These are phyloP conservation scores for Claviceps africana DNA, from an alignment of 2,329 filamentous ascomycete species.

Conservation along the genomic window DNA sequence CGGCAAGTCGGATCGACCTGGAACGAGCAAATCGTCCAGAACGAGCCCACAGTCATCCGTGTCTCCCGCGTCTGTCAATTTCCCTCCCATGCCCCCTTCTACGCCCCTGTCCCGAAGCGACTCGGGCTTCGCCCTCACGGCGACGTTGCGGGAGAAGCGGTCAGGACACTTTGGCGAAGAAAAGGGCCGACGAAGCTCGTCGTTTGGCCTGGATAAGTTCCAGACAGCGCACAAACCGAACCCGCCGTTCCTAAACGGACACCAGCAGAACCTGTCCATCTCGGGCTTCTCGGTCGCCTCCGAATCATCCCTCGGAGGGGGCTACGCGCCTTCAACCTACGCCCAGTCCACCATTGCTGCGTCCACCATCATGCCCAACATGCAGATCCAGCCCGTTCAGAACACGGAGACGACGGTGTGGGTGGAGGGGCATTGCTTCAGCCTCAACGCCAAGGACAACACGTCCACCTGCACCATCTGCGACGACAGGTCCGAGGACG, in stretches of 20 bases:
- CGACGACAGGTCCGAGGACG: conserved; percentile 56
- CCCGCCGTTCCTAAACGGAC: conserved; percentile 57
- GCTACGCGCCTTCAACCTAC: conserved; percentile 72
- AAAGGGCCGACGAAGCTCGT: conserved; percentile 76
- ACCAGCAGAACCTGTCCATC: conserved; percentile 44
- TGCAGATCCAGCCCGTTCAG: conserved; percentile 63
- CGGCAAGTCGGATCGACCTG: conserved; percentile 58
- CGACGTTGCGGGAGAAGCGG: conserved; percentile 81
- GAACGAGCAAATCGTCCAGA: conserved; percentile 52
- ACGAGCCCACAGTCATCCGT: conserved; percentile 50
- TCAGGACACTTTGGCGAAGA: conserved; percentile 81
- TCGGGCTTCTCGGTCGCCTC: conserved; percentile 48
- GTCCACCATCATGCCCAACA: conserved; percentile 75
- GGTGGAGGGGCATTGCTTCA: conserved; percentile 75
- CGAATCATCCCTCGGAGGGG: conserved; percentile 53
- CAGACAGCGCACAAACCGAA: conserved; percentile 54
- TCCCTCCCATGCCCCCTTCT: conserved; percentile 60
- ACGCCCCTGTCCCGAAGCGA: conserved; percentile 81
- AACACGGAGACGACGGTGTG: conserved; percentile 70
- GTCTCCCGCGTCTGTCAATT: conserved; percentile 66
- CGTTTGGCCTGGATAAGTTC: conserved; percentile 66
- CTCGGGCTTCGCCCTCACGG: conserved; percentile 75
- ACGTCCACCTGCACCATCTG: conserved; percentile 56
- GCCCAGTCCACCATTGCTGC: conserved; percentile 76
- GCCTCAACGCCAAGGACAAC: conserved; percentile 46